Percentiles rank a stretch among this genome's conserved stretches.
These are phyloP conservation scores for Lodderomyces pseudojiufengensis DNA, from an alignment of 1,139 yeast species.

Conservation along the genomic window DNA sequence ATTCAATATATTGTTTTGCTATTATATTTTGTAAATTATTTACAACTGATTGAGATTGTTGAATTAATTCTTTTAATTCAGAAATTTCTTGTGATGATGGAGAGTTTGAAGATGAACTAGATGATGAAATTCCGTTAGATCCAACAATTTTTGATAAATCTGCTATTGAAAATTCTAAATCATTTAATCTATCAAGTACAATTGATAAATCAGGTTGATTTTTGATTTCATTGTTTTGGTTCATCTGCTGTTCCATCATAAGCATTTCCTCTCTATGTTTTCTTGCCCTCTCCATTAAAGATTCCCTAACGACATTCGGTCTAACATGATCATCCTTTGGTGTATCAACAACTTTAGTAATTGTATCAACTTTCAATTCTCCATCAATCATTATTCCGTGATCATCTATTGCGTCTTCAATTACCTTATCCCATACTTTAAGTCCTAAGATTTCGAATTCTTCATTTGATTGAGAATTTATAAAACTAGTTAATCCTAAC, in stretches of 20 bases:
- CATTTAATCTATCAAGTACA: slow-evolving; percentile 6
- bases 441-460: slow-evolving; percentile 58
- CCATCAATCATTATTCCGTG: slow-evolving; percentile 53
- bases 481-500: slow-evolving; percentile 51
- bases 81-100: background rate
- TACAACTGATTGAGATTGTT: slow-evolving; percentile 3
- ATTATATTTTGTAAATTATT: slow-evolving; percentile 25
- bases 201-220: background rate
- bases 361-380: slow-evolving; percentile 23
- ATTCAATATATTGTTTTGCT: slow-evolving; percentile 32
- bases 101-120: background rate
- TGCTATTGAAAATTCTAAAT: slow-evolving; percentile 5
- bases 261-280: slow-evolving; percentile 21
- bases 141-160: slow-evolving; percentile 1
- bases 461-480: slow-evolving; percentile 43
- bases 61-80: slow-evolving; percentile 2
- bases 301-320: slow-evolving; percentile 25
- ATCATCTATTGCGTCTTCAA: slow-evolving; percentile 56
- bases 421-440: slow-evolving; percentile 49
- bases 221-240: slow-evolving; percentile 2
- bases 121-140: background rate
- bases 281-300: slow-evolving; percentile 38
- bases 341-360: slow-evolving; percentile 15
- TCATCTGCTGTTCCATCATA: slow-evolving; percentile 7
- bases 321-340: slow-evolving; percentile 5